phyloP scores from a whole-genome alignment of 2,329 filamentous ascomycete species.

The Trichoderma endophyticum region DNA sequence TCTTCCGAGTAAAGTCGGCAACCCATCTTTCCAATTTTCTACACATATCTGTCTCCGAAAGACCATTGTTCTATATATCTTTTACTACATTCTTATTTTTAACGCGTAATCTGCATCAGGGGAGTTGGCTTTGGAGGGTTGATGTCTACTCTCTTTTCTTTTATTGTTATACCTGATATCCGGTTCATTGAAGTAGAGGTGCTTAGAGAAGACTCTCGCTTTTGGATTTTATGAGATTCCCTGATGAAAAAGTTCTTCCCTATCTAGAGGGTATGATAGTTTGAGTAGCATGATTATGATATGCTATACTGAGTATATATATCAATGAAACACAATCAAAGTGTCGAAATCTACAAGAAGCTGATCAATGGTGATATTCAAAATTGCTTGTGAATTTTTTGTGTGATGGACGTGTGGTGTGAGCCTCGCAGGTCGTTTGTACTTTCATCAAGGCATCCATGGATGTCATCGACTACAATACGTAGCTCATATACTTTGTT shows the following conservation, averaged over 20 bases:
- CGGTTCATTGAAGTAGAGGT: not conserved
- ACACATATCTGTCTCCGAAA: not conserved
- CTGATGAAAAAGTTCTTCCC: not conserved
- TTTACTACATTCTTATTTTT: not conserved
- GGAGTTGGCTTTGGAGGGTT: not conserved
- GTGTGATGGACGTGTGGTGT: not conserved
- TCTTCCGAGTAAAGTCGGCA: constrained; percentile 18
- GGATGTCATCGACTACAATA: too few species aligned
- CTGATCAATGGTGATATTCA: not conserved
- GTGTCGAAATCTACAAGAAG: not conserved
- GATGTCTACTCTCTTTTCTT: not conserved
- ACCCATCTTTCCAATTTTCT: not conserved
- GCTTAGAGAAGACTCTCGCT: not conserved
- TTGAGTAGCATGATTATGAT: not conserved
- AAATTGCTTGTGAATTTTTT: not conserved
- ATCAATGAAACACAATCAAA: not conserved
- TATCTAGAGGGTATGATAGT: not conserved
- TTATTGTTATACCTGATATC: constrained; percentile 1
- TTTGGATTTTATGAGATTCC: not conserved
- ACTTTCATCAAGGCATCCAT: too few species aligned
- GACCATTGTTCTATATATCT: not conserved
- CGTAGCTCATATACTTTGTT: too few species aligned
- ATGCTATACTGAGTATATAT: not conserved
- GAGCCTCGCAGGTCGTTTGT: too few species aligned
- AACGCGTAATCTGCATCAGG: not conserved